Conservation (phyloP, 192 early-diverging fungal genomes). For the Phycomyces blakesleeanus region DNA sequence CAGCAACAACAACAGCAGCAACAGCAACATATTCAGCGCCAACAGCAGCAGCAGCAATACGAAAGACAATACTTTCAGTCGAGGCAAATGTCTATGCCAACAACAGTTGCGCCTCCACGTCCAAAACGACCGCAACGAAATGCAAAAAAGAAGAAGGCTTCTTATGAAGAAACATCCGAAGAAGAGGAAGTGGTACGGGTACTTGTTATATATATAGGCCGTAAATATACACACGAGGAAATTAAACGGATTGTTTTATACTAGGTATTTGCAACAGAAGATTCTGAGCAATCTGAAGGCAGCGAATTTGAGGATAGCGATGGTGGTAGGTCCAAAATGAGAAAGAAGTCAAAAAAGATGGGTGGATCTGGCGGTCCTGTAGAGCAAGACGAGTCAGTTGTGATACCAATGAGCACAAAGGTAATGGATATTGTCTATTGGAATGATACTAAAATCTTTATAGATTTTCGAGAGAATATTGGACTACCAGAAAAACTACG, state of each 20-base stretch:
- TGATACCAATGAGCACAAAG: constrained; percentile 50
- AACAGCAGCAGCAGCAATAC: neutral
- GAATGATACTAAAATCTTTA: neutral
- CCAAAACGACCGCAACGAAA: constrained; percentile 7
- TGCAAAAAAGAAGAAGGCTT: constrained; percentile 25
- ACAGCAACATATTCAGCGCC: neutral
- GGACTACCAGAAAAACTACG: constrained; percentile 36
- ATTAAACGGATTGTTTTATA: neutral
- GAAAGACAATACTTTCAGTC: neutral
- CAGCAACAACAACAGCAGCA: constrained; percentile 2
- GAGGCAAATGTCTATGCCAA: neutral
- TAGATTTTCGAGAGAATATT: constrained; percentile 51
- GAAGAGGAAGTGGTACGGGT: constrained; percentile 21
- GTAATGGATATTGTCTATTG: neutral
- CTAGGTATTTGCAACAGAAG: constrained; percentile 14
- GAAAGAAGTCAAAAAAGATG: constrained; percentile 17
- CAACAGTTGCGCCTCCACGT: neutral
- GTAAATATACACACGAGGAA: neutral
- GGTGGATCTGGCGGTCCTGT: constrained; percentile 2
- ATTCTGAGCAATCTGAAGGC: constrained; percentile 21
- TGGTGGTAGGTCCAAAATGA: constrained; percentile 3
- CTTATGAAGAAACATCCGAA: constrained; percentile 24
- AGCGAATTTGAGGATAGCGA: constrained; percentile 27
- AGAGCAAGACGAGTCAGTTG: constrained; percentile 33
- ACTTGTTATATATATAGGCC: constrained; percentile 8